Conservation (phyloP, 805 yeast species). For the Metschnikowia kofuensis region DNA sequence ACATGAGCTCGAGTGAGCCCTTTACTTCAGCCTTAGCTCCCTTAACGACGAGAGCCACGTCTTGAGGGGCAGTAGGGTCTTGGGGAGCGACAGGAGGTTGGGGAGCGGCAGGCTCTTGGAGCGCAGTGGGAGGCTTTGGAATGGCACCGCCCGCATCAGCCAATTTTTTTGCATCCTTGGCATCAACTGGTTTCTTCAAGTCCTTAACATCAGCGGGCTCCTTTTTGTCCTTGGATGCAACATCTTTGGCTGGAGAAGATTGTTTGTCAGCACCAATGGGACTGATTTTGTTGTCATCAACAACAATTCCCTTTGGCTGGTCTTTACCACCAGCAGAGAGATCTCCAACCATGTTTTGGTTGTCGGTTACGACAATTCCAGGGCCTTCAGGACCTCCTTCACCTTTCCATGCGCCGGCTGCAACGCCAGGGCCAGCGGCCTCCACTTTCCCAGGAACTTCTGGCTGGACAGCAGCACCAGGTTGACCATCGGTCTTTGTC, state of each 20-base stretch:
- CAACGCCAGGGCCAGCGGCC: not conserved
- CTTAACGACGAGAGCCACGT: slow-evolving; percentile 5
- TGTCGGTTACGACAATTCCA: not conserved
- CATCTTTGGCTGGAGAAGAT: no score
- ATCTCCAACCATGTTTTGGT: not conserved
- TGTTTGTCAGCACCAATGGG: not conserved
- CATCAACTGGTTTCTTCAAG: no score
- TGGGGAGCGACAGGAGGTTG: not conserved
- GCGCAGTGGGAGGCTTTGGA: no score
- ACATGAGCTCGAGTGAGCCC: slow-evolving; percentile 6
- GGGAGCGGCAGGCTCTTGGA: no score
- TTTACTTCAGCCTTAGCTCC: not conserved
- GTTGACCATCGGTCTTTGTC: not conserved
- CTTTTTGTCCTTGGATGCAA: no score
- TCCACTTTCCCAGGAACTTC: not conserved
- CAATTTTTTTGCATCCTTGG: no score
- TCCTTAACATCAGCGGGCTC: no score
- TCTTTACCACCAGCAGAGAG: not conserved
- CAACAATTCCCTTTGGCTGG: not conserved
- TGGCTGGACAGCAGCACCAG: not conserved
- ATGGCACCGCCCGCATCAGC: no score
- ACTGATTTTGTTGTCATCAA: not conserved
- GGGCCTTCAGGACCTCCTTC: not conserved
- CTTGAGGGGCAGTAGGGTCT: not conserved
- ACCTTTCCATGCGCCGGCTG: not conserved